A percentile compares a stretch with the other conserved stretches of the same genome.
Conservation (phyloP, 768 basidiomycete species). For the Lactarius sp. region DNA sequence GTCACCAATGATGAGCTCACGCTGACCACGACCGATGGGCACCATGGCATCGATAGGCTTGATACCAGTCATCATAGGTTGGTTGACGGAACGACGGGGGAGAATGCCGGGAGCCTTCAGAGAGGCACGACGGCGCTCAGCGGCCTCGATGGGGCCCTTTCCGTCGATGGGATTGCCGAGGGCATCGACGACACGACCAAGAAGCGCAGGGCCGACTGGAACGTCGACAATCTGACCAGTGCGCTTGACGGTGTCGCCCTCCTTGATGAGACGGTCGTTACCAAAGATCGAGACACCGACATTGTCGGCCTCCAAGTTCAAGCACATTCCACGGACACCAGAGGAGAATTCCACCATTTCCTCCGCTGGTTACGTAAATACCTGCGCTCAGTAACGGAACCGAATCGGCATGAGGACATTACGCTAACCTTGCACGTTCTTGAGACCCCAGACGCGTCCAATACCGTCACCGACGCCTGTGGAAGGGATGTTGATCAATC, state of each 20-base stretch:
- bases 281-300: constrained; percentile 99
- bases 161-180: constrained; percentile 99
- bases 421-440: constrained; percentile 86
- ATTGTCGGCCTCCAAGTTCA: constrained; percentile 99
- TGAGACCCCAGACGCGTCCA: constrained; percentile 98
- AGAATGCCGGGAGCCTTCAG: constrained; percentile 99
- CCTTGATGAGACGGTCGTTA: constrained; percentile 97
- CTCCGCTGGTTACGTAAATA: constrained; percentile 58
- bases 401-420: constrained; percentile 26
- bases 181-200: constrained; percentile 99
- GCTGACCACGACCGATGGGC: constrained; percentile 99
- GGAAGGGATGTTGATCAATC: constrained; percentile 20
- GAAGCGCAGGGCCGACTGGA: constrained; percentile 93
- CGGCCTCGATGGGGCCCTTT: constrained; percentile 93
- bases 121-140: constrained; percentile 94
- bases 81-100: constrained; percentile 98
- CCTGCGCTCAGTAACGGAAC: constrained; percentile 25
- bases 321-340: constrained; percentile 99
- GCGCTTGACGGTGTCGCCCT: constrained; percentile 99
- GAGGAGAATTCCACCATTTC: constrained; percentile 99
- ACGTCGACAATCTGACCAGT: constrained; percentile 99
- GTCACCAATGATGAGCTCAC: constrained; percentile 99
- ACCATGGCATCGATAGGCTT: constrained; percentile 99
- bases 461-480: constrained; percentile 99
- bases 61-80: constrained; percentile 99